Evolutionary conservation across 768 basidiomycete species (phyloP).

Genomic region (Suillus paluster): DNA sequence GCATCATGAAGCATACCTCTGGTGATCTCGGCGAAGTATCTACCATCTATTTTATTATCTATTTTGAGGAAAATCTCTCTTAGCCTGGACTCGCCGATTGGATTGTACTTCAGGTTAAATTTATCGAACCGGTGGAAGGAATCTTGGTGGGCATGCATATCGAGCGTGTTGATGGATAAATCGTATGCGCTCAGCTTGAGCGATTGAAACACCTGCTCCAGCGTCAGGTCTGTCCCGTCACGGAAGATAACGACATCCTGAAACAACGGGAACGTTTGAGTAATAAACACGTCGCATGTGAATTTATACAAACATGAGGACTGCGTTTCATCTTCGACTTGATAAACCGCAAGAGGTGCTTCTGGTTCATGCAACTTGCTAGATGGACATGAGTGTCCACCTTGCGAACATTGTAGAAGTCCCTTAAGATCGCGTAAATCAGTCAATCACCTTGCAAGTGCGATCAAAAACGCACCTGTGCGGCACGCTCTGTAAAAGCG

Average conservation of each 20-base stretch:
- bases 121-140: slow-evolving; percentile 99
- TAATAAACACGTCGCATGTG: neutral
- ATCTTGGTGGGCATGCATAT: slow-evolving; percentile 99
- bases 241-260: slow-evolving; percentile 97
- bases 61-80: slow-evolving; percentile 99
- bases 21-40: slow-evolving; percentile 94
- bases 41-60: slow-evolving; percentile 91
- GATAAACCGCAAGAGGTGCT: slow-evolving; percentile 97
- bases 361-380: slow-evolving; percentile 99
- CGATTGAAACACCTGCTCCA: slow-evolving; percentile 95
- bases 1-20: slow-evolving; percentile 57
- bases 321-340: slow-evolving; percentile 96
- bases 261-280: neutral
- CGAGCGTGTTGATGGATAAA: slow-evolving; percentile 96
- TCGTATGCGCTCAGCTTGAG: slow-evolving; percentile 96
- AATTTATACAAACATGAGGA: slow-evolving; percentile 59
- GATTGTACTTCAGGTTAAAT: slow-evolving; percentile 97
- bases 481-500: slow-evolving; percentile 29
- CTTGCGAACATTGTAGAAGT: slow-evolving; percentile 98
- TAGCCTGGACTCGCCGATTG: slow-evolving; percentile 91
- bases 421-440: slow-evolving; percentile 52
- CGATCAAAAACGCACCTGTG: slow-evolving; percentile 28
- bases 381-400: slow-evolving; percentile 99
- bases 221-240: slow-evolving; percentile 85
- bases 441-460: neutral